Conservation (phyloP, 768 basidiomycete species). For the Sporobolomyces roseus region DNA sequence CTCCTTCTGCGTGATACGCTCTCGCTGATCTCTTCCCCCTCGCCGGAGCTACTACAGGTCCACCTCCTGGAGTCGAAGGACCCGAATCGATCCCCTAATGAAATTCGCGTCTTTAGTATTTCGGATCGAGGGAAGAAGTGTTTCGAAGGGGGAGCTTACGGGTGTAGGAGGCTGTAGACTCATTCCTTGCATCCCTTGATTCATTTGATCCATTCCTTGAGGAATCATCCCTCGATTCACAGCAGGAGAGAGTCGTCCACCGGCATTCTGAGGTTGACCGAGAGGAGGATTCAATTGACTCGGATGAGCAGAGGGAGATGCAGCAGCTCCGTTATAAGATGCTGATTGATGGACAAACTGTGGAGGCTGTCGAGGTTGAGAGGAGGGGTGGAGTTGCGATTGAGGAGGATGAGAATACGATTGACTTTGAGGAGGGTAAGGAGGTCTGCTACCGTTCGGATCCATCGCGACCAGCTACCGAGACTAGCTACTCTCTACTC, state of each 20-base stretch:
- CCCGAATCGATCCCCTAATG: slow-evolving; percentile 4
- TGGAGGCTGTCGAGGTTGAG: slow-evolving; percentile 2
- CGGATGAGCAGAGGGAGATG: not conserved
- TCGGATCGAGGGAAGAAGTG: not conserved
- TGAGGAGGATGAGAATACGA: slow-evolving; percentile 14
- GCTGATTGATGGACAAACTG: not conserved
- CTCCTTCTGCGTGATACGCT: slow-evolving; percentile 42
- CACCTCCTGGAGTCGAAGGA: not conserved
- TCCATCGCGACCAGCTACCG: too few relatives aligned
- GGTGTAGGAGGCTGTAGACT: not conserved
- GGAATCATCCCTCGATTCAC: not conserved
- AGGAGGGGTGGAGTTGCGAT: not conserved
- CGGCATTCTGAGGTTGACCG: not conserved
- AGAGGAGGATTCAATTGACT: slow-evolving; percentile 5
- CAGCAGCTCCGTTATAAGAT: not conserved
- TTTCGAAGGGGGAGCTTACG: not conserved
- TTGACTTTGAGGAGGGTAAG: slow-evolving; percentile 6
- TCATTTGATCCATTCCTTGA: slow-evolving; percentile 7
- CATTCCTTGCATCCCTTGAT: slow-evolving; percentile 15
- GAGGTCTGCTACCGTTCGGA: slow-evolving; percentile 18
- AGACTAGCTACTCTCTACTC: too few relatives aligned
- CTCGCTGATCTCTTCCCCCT: slow-evolving; percentile 41
- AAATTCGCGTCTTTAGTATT: not conserved
- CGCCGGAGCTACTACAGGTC: slow-evolving; percentile 17
- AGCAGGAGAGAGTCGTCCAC: not conserved